phyloP scores from a whole-genome alignment of 257 asterid species.

The Ocimum tenuiflorum region DNA sequence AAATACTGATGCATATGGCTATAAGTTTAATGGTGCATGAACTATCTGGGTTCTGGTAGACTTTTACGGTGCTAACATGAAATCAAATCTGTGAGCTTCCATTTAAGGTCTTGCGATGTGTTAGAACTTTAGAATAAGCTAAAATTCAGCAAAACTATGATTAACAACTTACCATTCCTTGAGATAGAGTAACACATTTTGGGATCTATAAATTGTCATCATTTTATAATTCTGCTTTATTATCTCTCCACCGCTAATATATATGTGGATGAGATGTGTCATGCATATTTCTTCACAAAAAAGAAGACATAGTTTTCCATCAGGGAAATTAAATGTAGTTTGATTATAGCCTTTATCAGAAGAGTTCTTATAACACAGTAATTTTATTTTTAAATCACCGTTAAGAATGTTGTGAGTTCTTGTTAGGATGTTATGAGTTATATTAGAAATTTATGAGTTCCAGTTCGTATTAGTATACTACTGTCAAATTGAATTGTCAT shows the following conservation, averaged over 20 bases:
- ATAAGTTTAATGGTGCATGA: neutral
- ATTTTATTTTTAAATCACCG: neutral
- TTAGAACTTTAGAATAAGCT: neutral
- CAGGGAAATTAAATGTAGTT: neutral
- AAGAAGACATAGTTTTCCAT: neutral
- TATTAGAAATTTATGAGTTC: neutral
- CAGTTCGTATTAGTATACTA: neutral
- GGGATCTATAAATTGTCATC: neutral
- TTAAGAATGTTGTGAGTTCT: neutral
- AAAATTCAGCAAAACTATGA: neutral
- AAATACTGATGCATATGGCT: neutral
- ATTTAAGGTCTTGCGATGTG: slow-evolving; percentile 7
- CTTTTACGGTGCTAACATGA: neutral
- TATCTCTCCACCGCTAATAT: neutral
- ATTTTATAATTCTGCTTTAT: slow-evolving; percentile 6
- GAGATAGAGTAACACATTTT: neutral
- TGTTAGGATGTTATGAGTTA: no score
- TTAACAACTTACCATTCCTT: neutral
- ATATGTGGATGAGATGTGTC: neutral
- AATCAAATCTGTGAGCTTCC: neutral
- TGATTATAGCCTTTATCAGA: neutral
- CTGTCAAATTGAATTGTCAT: neutral
- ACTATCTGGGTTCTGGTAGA: neutral
- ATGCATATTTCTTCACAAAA: neutral
- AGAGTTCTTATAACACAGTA: neutral